Evolutionary conservation across 1,284 basidiomycete species (phyloP), one percentile per base, ranked within the genome.

Genomic region (Exobasidium rhododendri): DNA sequence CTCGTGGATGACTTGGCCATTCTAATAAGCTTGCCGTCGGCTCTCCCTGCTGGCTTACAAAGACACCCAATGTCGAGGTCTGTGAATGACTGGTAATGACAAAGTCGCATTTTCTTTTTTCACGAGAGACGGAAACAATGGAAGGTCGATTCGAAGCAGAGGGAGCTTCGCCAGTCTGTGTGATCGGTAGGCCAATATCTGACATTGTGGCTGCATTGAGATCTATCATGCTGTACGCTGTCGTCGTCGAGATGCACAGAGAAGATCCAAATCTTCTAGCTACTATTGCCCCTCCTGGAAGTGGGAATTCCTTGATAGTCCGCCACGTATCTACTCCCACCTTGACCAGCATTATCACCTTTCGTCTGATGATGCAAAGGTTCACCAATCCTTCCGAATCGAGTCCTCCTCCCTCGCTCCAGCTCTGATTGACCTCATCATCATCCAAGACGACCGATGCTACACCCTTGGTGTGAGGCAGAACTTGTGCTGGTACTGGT

Each of bases 1-100:
- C 67, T 11, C 77, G 67, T 10, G 77, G 77, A 65, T 79, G 77
- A 4, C 69, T 70, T 10, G 71, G 71, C 75, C 75, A 79, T 56
- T 79, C 77, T 29, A 79, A 54, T n/a, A 79, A 62, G 57, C 68
- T 73, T 3, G 73, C 70, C 3, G 69, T 69, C 1, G 75, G 75
- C 62, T 78, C 77, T 43, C 77, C 77, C 4, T 74, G 67, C 2
- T 67, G 51, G 24, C 61, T 71, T 55, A 79, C 63, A 54, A 79
- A 78, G 5, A 76, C 77, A 14, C 77, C 77, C 4, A 79, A 62
- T 4, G 77, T 77, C 54, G 68, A 63, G 24, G 63, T 55, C 20
- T 70, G 67, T 13, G 70, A 70, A 63, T 79, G 75, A 30, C 71
- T 72, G 0, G 77, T 79, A 65, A 79, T 67, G 3, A 79, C 66